Evolutionary conservation across 106 monocot species (phyloP).

Genomic region (Allium cepa): DNA sequence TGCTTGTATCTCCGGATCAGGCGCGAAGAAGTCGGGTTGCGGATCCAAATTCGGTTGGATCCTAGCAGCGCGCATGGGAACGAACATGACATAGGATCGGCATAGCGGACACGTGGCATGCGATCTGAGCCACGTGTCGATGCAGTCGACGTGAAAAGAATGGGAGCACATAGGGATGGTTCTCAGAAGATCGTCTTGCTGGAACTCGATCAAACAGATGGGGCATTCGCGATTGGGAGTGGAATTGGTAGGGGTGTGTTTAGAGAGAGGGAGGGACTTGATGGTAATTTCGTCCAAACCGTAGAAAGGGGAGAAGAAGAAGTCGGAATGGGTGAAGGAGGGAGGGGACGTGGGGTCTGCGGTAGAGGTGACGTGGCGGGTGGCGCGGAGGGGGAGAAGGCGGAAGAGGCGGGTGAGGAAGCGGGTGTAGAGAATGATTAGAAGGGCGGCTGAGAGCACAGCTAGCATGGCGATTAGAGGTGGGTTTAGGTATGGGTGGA

Average conservation of each 20-base stretch:
- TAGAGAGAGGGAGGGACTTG: conserved; percentile 57
- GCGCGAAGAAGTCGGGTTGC: not conserved
- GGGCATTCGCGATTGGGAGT: conserved; percentile 54
- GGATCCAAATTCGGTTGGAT: conserved; percentile 47
- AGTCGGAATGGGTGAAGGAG: conserved; percentile 5
- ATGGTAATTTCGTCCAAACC: conserved; percentile 79
- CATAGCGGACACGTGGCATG: conserved; percentile 92
- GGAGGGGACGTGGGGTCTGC: conserved; percentile 11
- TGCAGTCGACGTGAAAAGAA: conserved; percentile 91
- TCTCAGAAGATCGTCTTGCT: conserved; percentile 65
- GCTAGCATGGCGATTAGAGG: conserved; percentile 86
- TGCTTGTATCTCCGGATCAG: conserved; percentile 20
- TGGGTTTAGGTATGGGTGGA: conserved; percentile 32
- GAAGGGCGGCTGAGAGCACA: conserved; percentile 60
- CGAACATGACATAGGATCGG: conserved; percentile 40
- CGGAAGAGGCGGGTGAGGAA: conserved; percentile 28
- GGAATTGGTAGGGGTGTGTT: conserved; percentile 31
- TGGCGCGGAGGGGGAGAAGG: conserved; percentile 20
- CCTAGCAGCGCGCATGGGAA: conserved; percentile 26
- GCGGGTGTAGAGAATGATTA: conserved; percentile 19
- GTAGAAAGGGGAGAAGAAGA: conserved; percentile 44
- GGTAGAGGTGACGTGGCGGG: conserved; percentile 3
- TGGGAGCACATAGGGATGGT: conserved; percentile 78
- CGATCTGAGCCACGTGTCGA: conserved; percentile 88
- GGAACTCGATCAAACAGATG: conserved; percentile 88